Percentiles rank a stretch among this genome's conserved stretches.
Conservation (phyloP, 2,329 filamentous ascomycete genomes). For the Colletotrichum abscissum region DNA sequence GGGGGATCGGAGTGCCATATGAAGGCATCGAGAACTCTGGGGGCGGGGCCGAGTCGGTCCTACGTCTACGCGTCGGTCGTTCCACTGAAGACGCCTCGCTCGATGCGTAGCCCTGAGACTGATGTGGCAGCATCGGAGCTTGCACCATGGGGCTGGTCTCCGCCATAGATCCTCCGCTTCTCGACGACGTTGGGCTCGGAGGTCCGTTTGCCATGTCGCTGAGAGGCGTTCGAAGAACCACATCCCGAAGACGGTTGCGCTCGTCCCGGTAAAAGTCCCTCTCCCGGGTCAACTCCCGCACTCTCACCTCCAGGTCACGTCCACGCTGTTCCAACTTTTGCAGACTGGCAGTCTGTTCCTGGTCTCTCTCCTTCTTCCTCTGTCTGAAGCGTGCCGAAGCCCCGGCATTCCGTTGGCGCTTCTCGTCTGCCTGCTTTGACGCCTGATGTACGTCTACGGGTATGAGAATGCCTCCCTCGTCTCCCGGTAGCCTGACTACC, state of each 20-base stretch:
- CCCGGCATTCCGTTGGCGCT: slow-evolving; percentile 85
- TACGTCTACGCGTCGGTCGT: slow-evolving; percentile 57
- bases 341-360: slow-evolving; percentile 76
- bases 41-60: slow-evolving; percentile 55
- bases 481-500: slow-evolving; percentile 41
- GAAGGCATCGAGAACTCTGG: slow-evolving; percentile 53
- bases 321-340: slow-evolving; percentile 76
- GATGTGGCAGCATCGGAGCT: slow-evolving; percentile 42
- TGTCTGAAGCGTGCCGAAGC: slow-evolving; percentile 86
- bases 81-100: slow-evolving; percentile 58
- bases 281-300: slow-evolving; percentile 69
- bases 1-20: slow-evolving; percentile 50
- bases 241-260: slow-evolving; percentile 76
- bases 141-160: slow-evolving; percentile 50
- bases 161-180: slow-evolving; percentile 48
- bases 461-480: slow-evolving; percentile 61
- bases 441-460: slow-evolving; percentile 85
- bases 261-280: slow-evolving; percentile 80
- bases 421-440: slow-evolving; percentile 86
- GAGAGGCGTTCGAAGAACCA: slow-evolving; percentile 70
- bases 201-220: slow-evolving; percentile 64
- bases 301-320: slow-evolving; percentile 68
- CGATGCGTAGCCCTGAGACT: slow-evolving; percentile 46
- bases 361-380: slow-evolving; percentile 85
- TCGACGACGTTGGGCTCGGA: slow-evolving; percentile 59